Conservation (phyloP, 1,284 basidiomycete species). For the Fistulinella cinereoalba region DNA sequence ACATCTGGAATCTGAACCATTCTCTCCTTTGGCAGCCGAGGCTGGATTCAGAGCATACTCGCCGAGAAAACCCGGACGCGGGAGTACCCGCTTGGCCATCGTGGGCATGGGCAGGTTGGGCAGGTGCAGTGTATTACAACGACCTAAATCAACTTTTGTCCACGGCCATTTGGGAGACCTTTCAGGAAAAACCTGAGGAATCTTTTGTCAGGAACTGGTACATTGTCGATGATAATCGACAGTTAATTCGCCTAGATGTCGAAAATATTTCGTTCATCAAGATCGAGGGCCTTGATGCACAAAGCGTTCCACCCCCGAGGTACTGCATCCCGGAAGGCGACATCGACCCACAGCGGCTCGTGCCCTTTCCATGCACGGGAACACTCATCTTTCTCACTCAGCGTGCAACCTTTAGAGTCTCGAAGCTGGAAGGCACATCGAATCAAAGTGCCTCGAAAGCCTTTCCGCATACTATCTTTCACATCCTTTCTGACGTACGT, state of each 20-base stretch:
- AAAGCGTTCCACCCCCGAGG: not conserved
- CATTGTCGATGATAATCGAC: not conserved
- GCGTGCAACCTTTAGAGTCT: not conserved
- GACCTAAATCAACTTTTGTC: not conserved
- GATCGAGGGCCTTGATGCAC: not conserved
- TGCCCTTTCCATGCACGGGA: not conserved
- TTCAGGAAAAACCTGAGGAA: not conserved
- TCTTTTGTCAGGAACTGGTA: not conserved
- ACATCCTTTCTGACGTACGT: too few species aligned
- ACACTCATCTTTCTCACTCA: not conserved
- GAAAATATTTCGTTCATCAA: not conserved
- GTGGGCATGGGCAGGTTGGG: not conserved
- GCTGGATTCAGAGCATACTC: not conserved
- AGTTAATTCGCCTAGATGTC: not conserved
- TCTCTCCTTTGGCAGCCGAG: not conserved
- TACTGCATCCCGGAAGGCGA: not conserved
- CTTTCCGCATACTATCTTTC: constrained; percentile 14
- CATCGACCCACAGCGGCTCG: not conserved
- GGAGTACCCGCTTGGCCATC: not conserved
- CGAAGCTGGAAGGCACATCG: not conserved
- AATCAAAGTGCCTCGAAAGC: not conserved
- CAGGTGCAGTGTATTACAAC: not conserved
- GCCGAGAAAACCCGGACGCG: not conserved
- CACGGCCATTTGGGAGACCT: too few species aligned
- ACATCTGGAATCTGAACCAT: not conserved